Evolutionary conservation across 768 basidiomycete genomes (phyloP).

Genomic region (Lentinula sp.): DNA sequence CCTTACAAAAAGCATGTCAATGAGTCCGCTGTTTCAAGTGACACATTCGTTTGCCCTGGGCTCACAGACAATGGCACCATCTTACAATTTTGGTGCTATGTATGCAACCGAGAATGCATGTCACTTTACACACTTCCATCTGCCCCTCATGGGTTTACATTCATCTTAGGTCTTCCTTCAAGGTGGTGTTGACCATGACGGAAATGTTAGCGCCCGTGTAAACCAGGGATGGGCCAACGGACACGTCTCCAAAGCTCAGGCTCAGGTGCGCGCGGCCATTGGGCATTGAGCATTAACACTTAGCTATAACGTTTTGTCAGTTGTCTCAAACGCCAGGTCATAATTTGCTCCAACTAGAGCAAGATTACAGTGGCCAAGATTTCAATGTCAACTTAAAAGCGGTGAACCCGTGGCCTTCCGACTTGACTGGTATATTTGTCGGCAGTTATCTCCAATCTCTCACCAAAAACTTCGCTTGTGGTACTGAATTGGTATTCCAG

Average conservation of each 20-base stretch:
- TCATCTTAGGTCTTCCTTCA: slow-evolving; percentile 75
- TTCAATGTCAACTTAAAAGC: slow-evolving; percentile 83
- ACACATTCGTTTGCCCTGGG: slow-evolving; percentile 94
- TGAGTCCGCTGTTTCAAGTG: slow-evolving; percentile 96
- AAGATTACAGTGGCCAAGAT: slow-evolving; percentile 87
- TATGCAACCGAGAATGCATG: slow-evolving; percentile 79
- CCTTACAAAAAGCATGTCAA: slow-evolving; percentile 86
- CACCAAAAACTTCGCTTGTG: slow-evolving; percentile 84
- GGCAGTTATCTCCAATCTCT: slow-evolving; percentile 91
- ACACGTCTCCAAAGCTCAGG: slow-evolving; percentile 80
- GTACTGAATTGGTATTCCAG: slow-evolving; percentile 81
- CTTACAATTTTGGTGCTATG: slow-evolving; percentile 92
- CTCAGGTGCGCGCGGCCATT: slow-evolving; percentile 53
- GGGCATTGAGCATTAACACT: background rate
- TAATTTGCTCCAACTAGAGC: slow-evolving; percentile 91
- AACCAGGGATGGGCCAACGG: slow-evolving; percentile 84
- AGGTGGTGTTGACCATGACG: slow-evolving; percentile 92
- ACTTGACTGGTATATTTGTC: slow-evolving; percentile 87
- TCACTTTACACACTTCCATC: background rate
- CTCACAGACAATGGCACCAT: slow-evolving; percentile 75
- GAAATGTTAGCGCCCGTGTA: slow-evolving; percentile 79
- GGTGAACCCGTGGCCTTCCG: slow-evolving; percentile 85
- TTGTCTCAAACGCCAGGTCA: slow-evolving; percentile 72
- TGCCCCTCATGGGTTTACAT: slow-evolving; percentile 10
- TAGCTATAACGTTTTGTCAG: slow-evolving; percentile 31